These are phyloP conservation scores for Pneumocystis sp. DNA, from an alignment of 1,139 yeast species.

Conservation along the genomic window DNA sequence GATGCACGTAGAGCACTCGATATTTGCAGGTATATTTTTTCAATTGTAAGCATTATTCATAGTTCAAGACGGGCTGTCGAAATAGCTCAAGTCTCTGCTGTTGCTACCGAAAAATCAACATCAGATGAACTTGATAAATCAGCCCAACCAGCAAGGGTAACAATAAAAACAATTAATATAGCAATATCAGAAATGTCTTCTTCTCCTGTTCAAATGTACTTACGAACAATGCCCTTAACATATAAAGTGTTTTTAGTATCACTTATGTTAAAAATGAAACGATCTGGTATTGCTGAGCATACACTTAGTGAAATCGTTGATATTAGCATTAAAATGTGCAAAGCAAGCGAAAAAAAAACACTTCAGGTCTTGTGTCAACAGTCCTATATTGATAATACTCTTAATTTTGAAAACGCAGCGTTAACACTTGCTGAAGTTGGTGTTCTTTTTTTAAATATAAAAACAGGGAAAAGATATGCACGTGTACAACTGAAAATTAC, in stretches of 20 bases:
- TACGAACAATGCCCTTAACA: slow-evolving; percentile 48
- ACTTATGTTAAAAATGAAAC: slow-evolving; percentile 45
- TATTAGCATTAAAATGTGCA: slow-evolving; percentile 40
- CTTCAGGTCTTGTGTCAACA: slow-evolving; percentile 11
- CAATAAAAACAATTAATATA: slow-evolving; percentile 52
- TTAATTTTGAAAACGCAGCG: slow-evolving; percentile 39
- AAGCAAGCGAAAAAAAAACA: slow-evolving; percentile 5
- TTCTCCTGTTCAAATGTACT: slow-evolving; percentile 51
- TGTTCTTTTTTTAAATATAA: slow-evolving; percentile 48
- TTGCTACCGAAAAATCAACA: slow-evolving; percentile 13
- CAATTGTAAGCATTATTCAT: background rate
- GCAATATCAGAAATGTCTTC: slow-evolving; percentile 72
- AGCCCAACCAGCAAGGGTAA: slow-evolving; percentile 36
- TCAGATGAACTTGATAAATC: slow-evolving; percentile 16
- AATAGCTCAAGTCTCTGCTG: slow-evolving; percentile 42
- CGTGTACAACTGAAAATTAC: slow-evolving; percentile 51
- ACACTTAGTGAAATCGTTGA: slow-evolving; percentile 59
- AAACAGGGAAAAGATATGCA: slow-evolving; percentile 52
- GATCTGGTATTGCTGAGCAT: slow-evolving; percentile 60
- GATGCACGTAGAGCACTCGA: slow-evolving; percentile 90
- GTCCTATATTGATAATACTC: slow-evolving; percentile 20
- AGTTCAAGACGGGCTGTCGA: slow-evolving; percentile 56
- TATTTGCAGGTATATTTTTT: slow-evolving; percentile 41
- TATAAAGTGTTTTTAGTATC: slow-evolving; percentile 60
- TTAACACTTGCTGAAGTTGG: slow-evolving; percentile 69